Evolutionary conservation across 1,284 basidiomycete genomes (phyloP).

Genomic region (Apiotrichum gamsii): DNA sequence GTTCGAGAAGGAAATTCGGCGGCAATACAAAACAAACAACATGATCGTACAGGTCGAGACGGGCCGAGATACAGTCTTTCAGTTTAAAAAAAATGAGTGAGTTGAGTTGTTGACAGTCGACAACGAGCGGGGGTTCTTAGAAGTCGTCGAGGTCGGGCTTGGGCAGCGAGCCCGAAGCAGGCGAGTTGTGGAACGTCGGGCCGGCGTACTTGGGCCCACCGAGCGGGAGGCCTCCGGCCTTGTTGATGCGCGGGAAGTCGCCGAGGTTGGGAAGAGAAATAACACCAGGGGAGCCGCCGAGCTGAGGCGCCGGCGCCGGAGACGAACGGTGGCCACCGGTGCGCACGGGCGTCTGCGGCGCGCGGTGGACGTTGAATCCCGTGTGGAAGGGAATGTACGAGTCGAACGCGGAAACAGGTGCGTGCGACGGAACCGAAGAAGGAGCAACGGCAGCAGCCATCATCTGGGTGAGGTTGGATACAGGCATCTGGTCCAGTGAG

Average conservation of each 20-base stretch:
- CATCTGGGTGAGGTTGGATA: constrained; percentile 7
- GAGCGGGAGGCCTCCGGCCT: constrained; percentile 2
- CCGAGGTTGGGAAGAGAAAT: constrained; percentile 22
- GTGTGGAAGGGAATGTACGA: constrained; percentile 30
- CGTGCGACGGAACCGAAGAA: not conserved
- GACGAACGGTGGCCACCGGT: not conserved
- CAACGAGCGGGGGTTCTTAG: constrained; percentile 9
- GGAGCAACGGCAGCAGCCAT: not conserved
- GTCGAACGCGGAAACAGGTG: constrained; percentile 29
- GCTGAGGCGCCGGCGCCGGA: not conserved
- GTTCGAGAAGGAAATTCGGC: not conserved
- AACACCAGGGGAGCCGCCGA: not conserved
- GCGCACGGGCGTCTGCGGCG: constrained; percentile 41
- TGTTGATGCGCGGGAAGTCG: constrained; percentile 37
- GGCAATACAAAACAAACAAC: not conserved
- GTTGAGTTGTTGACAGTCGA: not conserved
- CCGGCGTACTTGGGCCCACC: constrained; percentile 39
- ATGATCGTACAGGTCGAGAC: constrained; percentile 1
- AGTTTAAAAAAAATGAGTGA: not conserved
- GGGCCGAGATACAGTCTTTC: constrained; percentile 2
- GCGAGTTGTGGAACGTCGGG: constrained; percentile 45
- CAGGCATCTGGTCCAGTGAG: constrained; percentile 25
- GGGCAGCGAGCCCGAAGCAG: constrained; percentile 34
- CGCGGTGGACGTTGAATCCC: constrained; percentile 36
- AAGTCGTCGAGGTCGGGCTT: constrained; percentile 45